phyloP scores from a whole-genome alignment of 441 rosid genomes.

The Omphalea diandra region DNA sequence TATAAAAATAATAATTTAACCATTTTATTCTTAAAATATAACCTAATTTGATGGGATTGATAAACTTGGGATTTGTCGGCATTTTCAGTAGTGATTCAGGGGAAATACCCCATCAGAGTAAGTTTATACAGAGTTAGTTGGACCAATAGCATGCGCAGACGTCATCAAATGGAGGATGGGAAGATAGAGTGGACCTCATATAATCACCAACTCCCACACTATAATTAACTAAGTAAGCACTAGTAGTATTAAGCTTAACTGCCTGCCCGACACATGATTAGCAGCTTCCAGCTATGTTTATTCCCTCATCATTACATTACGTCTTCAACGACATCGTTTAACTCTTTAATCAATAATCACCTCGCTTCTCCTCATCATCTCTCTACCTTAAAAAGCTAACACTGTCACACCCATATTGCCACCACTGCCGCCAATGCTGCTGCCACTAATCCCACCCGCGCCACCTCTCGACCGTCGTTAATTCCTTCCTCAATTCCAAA shows the following conservation, averaged over 20 bases:
- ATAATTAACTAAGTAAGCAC: neutral
- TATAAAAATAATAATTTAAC: too few species aligned
- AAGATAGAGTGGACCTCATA: neutral
- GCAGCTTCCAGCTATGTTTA: constrained; percentile 16
- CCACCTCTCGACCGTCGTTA: neutral
- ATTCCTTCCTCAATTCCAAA: neutral
- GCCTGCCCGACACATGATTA: constrained; percentile 5
- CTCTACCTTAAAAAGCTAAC: constrained; percentile 13
- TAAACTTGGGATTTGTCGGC: too few species aligned
- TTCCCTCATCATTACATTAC: too few species aligned
- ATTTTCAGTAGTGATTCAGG: too few species aligned
- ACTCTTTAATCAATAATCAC: neutral
- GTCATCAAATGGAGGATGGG: too few species aligned
- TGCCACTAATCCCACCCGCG: constrained; percentile 4
- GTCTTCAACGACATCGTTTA: constrained; percentile 13
- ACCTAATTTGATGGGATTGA: too few species aligned
- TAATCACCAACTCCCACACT: neutral
- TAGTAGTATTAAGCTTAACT: neutral
- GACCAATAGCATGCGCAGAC: neutral
- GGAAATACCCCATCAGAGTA: too few species aligned
- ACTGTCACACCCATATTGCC: neutral
- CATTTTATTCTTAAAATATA: too few species aligned
- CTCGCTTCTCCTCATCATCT: neutral
- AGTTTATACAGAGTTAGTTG: constrained; percentile 8
- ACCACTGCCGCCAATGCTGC: constrained; percentile 26